These are phyloP conservation scores for Penicillium sp. DNA, from an alignment of 2,329 filamentous ascomycete species.

Conservation along the genomic window DNA sequence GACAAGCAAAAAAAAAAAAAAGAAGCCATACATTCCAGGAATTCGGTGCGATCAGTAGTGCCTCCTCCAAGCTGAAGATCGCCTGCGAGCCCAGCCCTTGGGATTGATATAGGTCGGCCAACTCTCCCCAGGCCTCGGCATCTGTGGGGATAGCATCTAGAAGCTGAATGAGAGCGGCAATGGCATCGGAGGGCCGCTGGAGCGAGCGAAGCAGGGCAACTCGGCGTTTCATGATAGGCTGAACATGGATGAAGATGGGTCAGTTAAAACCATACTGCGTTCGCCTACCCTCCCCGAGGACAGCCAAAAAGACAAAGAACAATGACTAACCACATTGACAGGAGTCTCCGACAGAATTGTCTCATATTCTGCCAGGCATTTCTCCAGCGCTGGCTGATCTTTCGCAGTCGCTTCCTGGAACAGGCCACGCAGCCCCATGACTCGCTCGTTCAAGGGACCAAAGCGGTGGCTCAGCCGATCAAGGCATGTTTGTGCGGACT, in stretches of 20 bases:
- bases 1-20: background rate
- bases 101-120: constrained; percentile 82
- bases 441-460: constrained; percentile 79
- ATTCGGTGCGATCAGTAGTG: constrained; percentile 83
- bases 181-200: constrained; percentile 73
- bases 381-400: constrained; percentile 68
- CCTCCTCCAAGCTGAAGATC: constrained; percentile 88
- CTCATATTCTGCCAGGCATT: constrained; percentile 78
- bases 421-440: constrained; percentile 82
- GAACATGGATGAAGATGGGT: constrained; percentile 3
- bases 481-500: constrained; percentile 75
- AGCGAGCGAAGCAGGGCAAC: constrained; percentile 79
- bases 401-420: constrained; percentile 82
- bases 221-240: constrained; percentile 85
- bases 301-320: background rate
- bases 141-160: constrained; percentile 87
- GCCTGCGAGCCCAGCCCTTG: constrained; percentile 82
- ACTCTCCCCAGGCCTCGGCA: constrained; percentile 89
- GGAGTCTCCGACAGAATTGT: constrained; percentile 73
- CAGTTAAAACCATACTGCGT: background rate
- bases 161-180: constrained; percentile 73
- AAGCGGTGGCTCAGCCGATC: constrained; percentile 80
- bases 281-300: background rate
- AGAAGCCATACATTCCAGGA: constrained; percentile 81
- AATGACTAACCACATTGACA: constrained; percentile 74